Percentiles rank a stretch among this genome's conserved stretches.
phyloP scores from a whole-genome alignment of 192 early-diverging fungal species.

The Coemansia sp. region DNA sequence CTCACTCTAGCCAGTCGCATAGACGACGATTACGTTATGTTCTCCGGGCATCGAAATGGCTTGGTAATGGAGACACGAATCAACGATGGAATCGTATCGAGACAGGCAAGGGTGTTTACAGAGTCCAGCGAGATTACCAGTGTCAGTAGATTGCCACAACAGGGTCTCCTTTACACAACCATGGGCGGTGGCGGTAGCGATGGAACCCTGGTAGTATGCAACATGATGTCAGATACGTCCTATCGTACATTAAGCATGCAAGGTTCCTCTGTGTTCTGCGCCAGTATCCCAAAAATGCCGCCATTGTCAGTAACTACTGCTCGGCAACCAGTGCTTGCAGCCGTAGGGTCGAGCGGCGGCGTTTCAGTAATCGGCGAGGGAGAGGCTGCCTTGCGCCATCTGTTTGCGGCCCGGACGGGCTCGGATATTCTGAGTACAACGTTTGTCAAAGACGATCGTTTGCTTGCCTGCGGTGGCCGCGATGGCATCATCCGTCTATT shows the following conservation, averaged over 20 bases:
- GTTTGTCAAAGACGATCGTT: conserved; percentile 9
- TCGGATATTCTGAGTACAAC: conserved; percentile 32
- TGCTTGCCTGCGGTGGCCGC: conserved; percentile 34
- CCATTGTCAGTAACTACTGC: not conserved
- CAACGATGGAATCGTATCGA: not conserved
- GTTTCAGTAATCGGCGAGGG: not conserved
- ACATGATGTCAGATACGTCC: not conserved
- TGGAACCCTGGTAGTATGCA: not conserved
- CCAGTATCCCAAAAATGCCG: not conserved
- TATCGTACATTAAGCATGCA: not conserved
- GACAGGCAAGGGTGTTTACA: not conserved
- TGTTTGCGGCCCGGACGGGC: conserved; percentile 11
- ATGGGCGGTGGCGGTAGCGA: conserved; percentile 15
- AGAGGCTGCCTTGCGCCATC: not conserved
- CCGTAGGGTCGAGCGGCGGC: conserved; percentile 2
- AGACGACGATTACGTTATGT: not conserved
- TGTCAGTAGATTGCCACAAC: conserved; percentile 5
- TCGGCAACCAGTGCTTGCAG: not conserved
- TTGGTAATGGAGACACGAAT: not conserved
- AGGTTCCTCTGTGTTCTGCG: conserved; percentile 6
- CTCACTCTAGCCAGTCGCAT: not conserved
- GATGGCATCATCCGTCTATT: conserved; percentile 38
- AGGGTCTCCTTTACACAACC: conserved; percentile 8
- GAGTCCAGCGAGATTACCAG: conserved; percentile 16
- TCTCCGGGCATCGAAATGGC: not conserved